Evolutionary conservation across 2,329 filamentous ascomycete species (phyloP).

Genomic region (Talaromyces rugulosus): DNA sequence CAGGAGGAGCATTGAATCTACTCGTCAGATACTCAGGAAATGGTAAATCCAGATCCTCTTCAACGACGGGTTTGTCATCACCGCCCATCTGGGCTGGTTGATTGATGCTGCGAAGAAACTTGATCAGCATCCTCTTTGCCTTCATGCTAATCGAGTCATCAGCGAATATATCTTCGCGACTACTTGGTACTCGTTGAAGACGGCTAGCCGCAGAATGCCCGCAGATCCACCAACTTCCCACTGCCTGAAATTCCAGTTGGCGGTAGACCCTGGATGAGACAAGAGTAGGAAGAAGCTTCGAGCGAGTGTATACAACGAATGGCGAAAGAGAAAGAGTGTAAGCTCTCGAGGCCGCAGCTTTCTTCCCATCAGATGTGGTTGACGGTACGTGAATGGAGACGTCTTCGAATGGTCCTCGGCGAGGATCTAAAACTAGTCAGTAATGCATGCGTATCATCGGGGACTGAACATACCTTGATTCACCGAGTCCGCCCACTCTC

Average conservation of each 20-base stretch:
- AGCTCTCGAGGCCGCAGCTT: slow-evolving; percentile 56
- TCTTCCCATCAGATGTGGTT: slow-evolving; percentile 17
- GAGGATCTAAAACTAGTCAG: slow-evolving; percentile 23
- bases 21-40: slow-evolving; percentile 44
- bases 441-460: slow-evolving; percentile 1
- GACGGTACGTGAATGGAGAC: slow-evolving; percentile 27
- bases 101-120: slow-evolving; percentile 83
- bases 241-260: slow-evolving; percentile 88
- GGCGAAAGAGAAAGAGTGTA: slow-evolving; percentile 84
- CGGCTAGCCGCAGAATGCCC: slow-evolving; percentile 20
- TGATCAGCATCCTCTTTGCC: slow-evolving; percentile 84
- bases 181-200: slow-evolving; percentile 74
- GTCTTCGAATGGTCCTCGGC: slow-evolving; percentile 35
- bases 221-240: slow-evolving; percentile 87
- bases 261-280: slow-evolving; percentile 86
- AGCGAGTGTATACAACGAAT: slow-evolving; percentile 80
- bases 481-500: slow-evolving; percentile 62
- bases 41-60: slow-evolving; percentile 53
- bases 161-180: slow-evolving; percentile 85
- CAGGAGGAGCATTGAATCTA: slow-evolving; percentile 64
- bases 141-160: slow-evolving; percentile 70
- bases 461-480: slow-evolving; percentile 30
- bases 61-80: slow-evolving; percentile 32
- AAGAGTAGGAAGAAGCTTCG: slow-evolving; percentile 69
- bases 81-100: slow-evolving; percentile 57